A percentile compares a stretch with the other conserved stretches of the same genome.
phyloP scores from a whole-genome alignment of 805 yeast species.

The Nakazawaea anatomiae region DNA sequence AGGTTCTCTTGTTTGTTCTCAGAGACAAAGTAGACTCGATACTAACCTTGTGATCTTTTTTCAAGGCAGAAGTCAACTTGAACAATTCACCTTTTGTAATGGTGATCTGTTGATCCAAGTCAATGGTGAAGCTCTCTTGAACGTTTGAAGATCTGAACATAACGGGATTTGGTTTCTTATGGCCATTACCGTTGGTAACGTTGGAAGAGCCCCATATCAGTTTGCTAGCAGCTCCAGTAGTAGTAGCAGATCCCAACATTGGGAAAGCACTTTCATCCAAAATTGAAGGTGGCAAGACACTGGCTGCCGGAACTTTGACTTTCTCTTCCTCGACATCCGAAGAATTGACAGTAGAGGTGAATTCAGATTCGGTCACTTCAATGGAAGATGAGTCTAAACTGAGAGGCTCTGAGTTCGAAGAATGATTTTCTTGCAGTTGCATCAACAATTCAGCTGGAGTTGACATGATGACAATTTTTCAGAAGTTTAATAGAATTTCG shows the following conservation, averaged over 20 bases:
- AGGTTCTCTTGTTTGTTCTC: conserved; percentile 72
- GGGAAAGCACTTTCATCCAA: conserved; percentile 59
- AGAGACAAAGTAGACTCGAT: conserved; percentile 81
- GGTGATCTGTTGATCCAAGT: conserved; percentile 59
- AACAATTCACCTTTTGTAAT: conserved; percentile 61
- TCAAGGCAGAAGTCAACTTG: conserved; percentile 58
- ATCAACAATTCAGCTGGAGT: conserved; percentile 36
- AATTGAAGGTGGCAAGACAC: conserved; percentile 31
- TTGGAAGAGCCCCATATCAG: conserved; percentile 45
- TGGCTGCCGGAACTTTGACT: background rate
- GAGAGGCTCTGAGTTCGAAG: conserved; percentile 13
- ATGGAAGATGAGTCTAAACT: conserved; percentile 12
- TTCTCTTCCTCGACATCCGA: conserved; percentile 6
- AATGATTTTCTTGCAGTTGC: conserved; percentile 22
- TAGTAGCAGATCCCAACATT: conserved; percentile 45
- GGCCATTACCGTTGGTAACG: conserved; percentile 24
- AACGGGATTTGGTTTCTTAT: conserved; percentile 16
- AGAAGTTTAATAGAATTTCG: background rate
- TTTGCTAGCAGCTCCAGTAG: conserved; percentile 22
- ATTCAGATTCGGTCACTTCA: conserved; percentile 11
- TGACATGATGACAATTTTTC: conserved; percentile 20
- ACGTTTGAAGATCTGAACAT: conserved; percentile 49
- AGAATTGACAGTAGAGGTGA: conserved; percentile 6
- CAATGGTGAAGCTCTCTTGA: conserved; percentile 77
- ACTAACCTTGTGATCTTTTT: conserved; percentile 53